Percentiles rank a stretch among this genome's conserved stretches.
phyloP scores from a whole-genome alignment of 2,329 filamentous ascomycete species.

The Claviceps cyperi region DNA sequence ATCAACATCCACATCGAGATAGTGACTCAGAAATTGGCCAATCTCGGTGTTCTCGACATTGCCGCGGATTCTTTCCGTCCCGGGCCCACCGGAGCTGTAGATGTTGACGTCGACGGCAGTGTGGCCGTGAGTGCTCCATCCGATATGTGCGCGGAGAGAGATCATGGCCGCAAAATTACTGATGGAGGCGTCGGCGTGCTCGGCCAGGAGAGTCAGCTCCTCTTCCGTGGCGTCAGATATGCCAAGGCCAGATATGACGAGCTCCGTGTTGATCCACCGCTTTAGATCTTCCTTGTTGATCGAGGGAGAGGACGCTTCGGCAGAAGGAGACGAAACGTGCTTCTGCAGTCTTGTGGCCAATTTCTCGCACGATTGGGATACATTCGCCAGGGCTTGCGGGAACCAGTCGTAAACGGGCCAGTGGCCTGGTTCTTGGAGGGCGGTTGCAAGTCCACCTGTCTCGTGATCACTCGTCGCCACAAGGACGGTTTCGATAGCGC shows the following conservation, averaged over 20 bases:
- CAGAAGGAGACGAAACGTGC: constrained; percentile 32
- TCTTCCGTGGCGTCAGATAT: constrained; percentile 56
- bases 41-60: constrained; percentile 95
- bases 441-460: constrained; percentile 75
- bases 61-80: constrained; percentile 51
- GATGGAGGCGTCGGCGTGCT: constrained; percentile 38
- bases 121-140: constrained; percentile 91
- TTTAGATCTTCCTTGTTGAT: constrained; percentile 27
- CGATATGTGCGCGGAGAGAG: constrained; percentile 73
- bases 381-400: constrained; percentile 59
- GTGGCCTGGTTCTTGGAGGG: constrained; percentile 47
- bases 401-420: constrained; percentile 59
- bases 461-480: constrained; percentile 93
- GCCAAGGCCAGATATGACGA: constrained; percentile 59
- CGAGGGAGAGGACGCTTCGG: neutral
- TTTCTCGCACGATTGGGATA: constrained; percentile 64
- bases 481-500: constrained; percentile 60
- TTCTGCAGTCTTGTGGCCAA: constrained; percentile 47
- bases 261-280: constrained; percentile 51
- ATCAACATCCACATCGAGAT: constrained; percentile 67
- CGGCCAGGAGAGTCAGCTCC: constrained; percentile 55
- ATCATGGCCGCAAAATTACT: constrained; percentile 68
- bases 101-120: constrained; percentile 92
- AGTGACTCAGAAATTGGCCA: constrained; percentile 65
- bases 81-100: constrained; percentile 61